A percentile compares a stretch with the other conserved stretches of the same genome.
Conservation (phyloP, 768 basidiomycete species). For the Sporobolomyces phaffii region DNA sequence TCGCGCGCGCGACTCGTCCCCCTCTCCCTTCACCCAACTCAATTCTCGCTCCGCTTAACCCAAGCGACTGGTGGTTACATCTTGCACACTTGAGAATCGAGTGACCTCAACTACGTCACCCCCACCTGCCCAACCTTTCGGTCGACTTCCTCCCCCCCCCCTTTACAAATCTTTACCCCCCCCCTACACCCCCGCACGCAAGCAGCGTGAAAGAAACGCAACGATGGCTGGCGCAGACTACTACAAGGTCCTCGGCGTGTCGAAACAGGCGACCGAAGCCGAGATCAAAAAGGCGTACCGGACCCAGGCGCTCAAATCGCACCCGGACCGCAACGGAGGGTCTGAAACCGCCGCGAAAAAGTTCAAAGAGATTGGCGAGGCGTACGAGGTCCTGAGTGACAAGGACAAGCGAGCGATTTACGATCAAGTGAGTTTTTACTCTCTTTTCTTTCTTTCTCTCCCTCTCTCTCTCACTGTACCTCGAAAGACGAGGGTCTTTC, state of each 20-base stretch:
- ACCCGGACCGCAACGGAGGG: slow-evolving; percentile 76
- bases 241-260: slow-evolving; percentile 73
- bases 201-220: too few relatives aligned
- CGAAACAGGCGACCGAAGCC: slow-evolving; percentile 62
- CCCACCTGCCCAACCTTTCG: too few relatives aligned
- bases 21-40: too few relatives aligned
- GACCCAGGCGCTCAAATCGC: slow-evolving; percentile 85
- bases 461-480: slow-evolving; percentile 43
- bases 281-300: slow-evolving; percentile 94
- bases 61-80: too few relatives aligned
- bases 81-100: too few relatives aligned
- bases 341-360: slow-evolving; percentile 78
- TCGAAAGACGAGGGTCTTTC: background rate
- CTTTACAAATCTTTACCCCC: too few relatives aligned
- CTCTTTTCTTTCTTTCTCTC: background rate
- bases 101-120: too few relatives aligned
- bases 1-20: too few relatives aligned
- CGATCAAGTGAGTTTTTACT: slow-evolving; percentile 16
- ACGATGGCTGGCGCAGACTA: slow-evolving; percentile 84
- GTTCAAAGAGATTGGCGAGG: slow-evolving; percentile 92
- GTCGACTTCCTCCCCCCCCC: too few relatives aligned
- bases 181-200: too few relatives aligned
- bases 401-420: slow-evolving; percentile 46
- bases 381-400: slow-evolving; percentile 68
- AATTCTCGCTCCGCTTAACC: too few relatives aligned